Conservation (phyloP, 371 early-diverging fungal genomes). For the Funneliformis caledonium region DNA sequence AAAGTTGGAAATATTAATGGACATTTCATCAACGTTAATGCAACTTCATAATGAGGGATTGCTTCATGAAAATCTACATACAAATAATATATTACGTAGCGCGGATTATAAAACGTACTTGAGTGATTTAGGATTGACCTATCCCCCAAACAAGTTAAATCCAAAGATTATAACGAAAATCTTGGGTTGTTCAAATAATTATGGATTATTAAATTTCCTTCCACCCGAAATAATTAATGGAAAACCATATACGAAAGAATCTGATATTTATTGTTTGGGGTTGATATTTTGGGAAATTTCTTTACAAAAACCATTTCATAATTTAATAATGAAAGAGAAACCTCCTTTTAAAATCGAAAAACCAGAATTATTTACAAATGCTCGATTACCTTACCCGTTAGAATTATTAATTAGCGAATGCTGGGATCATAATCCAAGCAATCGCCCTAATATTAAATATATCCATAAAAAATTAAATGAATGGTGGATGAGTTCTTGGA, state of each 20-base stretch:
- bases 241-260: background rate
- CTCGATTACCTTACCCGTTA: background rate
- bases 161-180: background rate
- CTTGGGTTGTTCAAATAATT: background rate
- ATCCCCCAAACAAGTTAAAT: background rate
- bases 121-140: constrained; percentile 13
- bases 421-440: background rate
- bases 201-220: constrained; percentile 2
- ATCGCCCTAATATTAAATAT: background rate
- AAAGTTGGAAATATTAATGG: background rate
- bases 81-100: constrained; percentile 12
- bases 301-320: background rate
- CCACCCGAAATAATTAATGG: constrained; percentile 23
- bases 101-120: background rate
- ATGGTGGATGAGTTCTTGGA: constrained; percentile 7
- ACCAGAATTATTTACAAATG: background rate
- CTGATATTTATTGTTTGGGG: constrained; percentile 35
- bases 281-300: constrained; percentile 29
- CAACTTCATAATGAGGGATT: background rate
- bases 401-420: background rate
- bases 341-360: background rate
- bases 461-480: background rate
- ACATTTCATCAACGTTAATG: background rate
- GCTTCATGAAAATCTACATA: constrained; percentile 26
- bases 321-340: background rate